These are phyloP conservation scores for Kodamaea leandrae DNA, from an alignment of 805 yeast species.

Conservation along the genomic window DNA sequence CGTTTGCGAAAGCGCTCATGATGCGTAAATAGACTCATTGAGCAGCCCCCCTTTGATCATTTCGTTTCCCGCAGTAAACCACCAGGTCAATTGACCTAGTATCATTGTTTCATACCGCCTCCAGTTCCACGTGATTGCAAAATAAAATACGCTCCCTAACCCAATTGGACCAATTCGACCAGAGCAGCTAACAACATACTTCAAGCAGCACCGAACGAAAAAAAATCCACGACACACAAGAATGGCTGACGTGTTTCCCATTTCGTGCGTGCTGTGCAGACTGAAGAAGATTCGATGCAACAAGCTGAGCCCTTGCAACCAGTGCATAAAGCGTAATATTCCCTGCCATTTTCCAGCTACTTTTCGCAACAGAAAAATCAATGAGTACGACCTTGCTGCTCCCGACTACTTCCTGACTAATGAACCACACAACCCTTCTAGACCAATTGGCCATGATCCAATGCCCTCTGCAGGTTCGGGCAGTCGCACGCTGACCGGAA, in stretches of 20 bases:
- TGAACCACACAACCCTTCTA: neutral
- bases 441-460: neutral
- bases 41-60: too few relatives aligned
- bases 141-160: too few relatives aligned
- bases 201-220: neutral
- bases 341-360: conserved; percentile 46
- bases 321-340: conserved; percentile 36
- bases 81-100: too few relatives aligned
- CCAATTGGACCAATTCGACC: too few relatives aligned
- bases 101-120: too few relatives aligned
- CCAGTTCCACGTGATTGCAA: too few relatives aligned
- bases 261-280: conserved; percentile 37
- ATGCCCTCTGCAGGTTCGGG: neutral
- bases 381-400: conserved; percentile 18
- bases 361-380: conserved; percentile 40
- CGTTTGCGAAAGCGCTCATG: too few relatives aligned
- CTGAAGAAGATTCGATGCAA: conserved; percentile 36
- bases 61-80: too few relatives aligned
- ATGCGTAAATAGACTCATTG: too few relatives aligned
- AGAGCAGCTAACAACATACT: too few relatives aligned
- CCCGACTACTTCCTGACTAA: neutral
- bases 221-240: neutral
- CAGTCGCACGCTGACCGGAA: conserved; percentile 5
- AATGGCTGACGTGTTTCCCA: conserved; percentile 29
- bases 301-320: conserved; percentile 39